Base-by-base conservation (phyloP, 768 basidiomycete species). In the Phanerochaete sordida region DNA sequence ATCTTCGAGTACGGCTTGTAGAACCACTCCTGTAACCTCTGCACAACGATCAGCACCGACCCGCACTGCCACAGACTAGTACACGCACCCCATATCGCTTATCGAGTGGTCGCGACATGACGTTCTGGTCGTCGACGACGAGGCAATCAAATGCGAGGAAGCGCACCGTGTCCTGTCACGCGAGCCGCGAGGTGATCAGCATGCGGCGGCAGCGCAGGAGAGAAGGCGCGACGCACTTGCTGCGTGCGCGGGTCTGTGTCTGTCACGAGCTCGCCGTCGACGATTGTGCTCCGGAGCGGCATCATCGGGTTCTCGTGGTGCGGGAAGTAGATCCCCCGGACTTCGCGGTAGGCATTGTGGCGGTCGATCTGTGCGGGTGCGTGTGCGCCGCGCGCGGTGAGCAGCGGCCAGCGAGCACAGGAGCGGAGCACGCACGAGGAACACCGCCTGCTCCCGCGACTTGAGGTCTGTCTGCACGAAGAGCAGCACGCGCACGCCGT, bases 291-390 rank as follows among this genome's bases (percentile, higher is more conserved):
- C 64, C 83, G 79, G 43, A 97, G 79, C 2, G 90, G 87, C 21
- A 76, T 78, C 62, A 76, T 76, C 1, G 83, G 85, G 62, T 87
- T 81, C 65, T 90, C 91, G 66, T 90, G 87, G 68, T 95, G 92
- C 24, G 96, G 97, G 69, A 99, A 98, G 75, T 82, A 92, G 43
- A 98, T 78, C 2, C 92, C 93, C 15, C 75, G 68, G 8, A 94
- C 74, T 66, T 84, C 73, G 61, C 90, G 88, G 72, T 94, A 98
- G 1, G 79, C 75, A 68, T 98, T 95, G 70, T 95, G 93, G 59
- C 97, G 86, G 80, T 99, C 96, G 68, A 98, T 91, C 96, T 99
- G n/a, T n/a, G n/a, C n/a, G n/a, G n/a, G n/a, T n/a, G n/a, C n/a
- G n/a, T n/a, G n/a, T n/a, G n/a, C n/a, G n/a, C n/a, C n/a, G n/a